phyloP scores from a whole-genome alignment of 225 moss, liverwort and hornwort genomes.

The Marchantia polymorpha region DNA sequence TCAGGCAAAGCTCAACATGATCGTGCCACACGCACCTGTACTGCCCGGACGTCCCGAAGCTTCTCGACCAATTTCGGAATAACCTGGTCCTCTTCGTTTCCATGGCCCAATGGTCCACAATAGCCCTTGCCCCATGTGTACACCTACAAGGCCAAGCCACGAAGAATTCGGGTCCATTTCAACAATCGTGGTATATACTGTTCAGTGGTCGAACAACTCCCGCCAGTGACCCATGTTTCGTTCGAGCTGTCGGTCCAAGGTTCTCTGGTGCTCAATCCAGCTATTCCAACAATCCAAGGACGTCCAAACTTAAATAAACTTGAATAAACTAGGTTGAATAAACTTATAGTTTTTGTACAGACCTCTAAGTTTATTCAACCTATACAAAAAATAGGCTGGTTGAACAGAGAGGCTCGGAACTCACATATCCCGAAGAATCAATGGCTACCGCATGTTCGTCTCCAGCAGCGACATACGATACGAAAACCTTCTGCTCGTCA shows the following conservation, averaged over 20 bases:
- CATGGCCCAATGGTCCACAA: slow-evolving; percentile 90
- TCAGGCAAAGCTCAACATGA: not conserved
- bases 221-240: not conserved
- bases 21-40: slow-evolving; percentile 50
- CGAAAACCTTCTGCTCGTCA: slow-evolving; percentile 46
- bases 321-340: no score
- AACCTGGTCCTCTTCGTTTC: slow-evolving; percentile 56
- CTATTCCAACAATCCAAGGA: not conserved
- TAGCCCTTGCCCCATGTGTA: slow-evolving; percentile 98
- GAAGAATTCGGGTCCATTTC: not conserved
- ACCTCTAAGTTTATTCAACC: no score
- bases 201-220: not conserved
- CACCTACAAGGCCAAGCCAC: slow-evolving; percentile 42
- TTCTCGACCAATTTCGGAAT: slow-evolving; percentile 49
- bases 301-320: no score
- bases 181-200: not conserved
- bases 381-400: no score
- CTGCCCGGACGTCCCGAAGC: slow-evolving; percentile 56
- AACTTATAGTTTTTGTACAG: no score
- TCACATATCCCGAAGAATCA: slow-evolving; percentile 71
- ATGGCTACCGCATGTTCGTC: slow-evolving; percentile 82
- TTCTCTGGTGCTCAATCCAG: not conserved
- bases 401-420: slow-evolving; percentile 6
- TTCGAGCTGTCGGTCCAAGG: not conserved
- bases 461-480: slow-evolving; percentile 61